Base-by-base conservation (phyloP, 495 filamentous ascomycete species). In the Monascus purpureus region DNA sequence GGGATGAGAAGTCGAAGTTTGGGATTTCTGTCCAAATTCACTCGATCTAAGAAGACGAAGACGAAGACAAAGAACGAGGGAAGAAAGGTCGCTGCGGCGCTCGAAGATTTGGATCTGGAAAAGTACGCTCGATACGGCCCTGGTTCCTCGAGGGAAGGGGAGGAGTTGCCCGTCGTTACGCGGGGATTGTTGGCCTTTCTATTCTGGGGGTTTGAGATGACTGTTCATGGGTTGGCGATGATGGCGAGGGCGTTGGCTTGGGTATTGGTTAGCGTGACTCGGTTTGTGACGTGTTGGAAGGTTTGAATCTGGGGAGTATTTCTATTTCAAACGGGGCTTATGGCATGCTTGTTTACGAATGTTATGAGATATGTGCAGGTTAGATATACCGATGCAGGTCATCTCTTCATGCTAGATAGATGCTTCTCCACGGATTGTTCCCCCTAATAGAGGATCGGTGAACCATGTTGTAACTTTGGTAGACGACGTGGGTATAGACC, bases 61-160 rank as follows among this genome's bases (percentile, higher is more conserved):
- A 43, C 39, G 4, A n/a, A n/a, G n/a, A n/a, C n/a, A n/a, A n/a
- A n/a, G n/a, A n/a, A n/a, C n/a, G n/a, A n/a, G n/a, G n/a, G 34
- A 48, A 2, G 42, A 35, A 28, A 58, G 30, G 41, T 59, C 25
- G 38, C 52, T 7, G n/a, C n/a, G n/a, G n/a, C n/a, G n/a, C 41
- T 62, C 29, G 59, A 64, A 28, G 60, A 67, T 35, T 56, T 64
- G 18, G 62, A 67, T 33, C 44, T 67, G 11, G 62, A 65, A 18
- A 60, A 55, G 13, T 67, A 64, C 23, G 59, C 59, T 8, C 49
- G 47, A 2, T 61, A 61, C 27, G 50, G 49, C 6, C 29, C 26
- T 6, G 35, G 49, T 12, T 61, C 58, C 1, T 49, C 49, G 18
- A 47, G 54, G 1, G 43, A 59, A 31, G 55, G 56, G 2, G 35